Base-by-base conservation (phyloP, 148 eudicot species). In the Rhododendron ferrugineum region DNA sequence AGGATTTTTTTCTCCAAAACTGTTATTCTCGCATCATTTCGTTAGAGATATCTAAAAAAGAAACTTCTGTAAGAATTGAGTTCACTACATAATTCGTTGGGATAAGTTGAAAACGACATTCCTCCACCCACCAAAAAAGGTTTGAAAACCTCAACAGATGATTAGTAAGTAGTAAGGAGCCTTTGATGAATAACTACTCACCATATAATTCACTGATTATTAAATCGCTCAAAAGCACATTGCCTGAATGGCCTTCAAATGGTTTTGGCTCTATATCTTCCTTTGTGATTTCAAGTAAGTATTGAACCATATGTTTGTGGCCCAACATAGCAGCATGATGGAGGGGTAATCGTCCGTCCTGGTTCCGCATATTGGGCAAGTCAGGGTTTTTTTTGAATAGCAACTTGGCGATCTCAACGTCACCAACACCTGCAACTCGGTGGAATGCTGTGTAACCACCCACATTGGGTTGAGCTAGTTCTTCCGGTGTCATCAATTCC, bases 321-420 rank as follows among this genome's bases (percentile, higher is more conserved):
- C 83, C 83, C 83, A 77, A 34, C 5, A 37, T 0, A 40, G 85
- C 87, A 85, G 89, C 89, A 64, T 34, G 60, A 32, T 85, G 87
- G 70, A 85, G 77, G 2, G 89, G 87, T 34, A 88, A 70, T 0
- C 16, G 14, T 13, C 37, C 73, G 0, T 0, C 16, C 5, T 15
- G 5, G 66, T 75, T 79, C 20, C 32, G 64, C 2, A 32, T 47
- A 66, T 78, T 64, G 4, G 84, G 74, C 83, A 88, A 32, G 66
- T 80, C 7, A 30, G 26, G 42, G 66, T 80, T 80, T 23, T 80
- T 80, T 26, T 50, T 4, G 50, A 85, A 49, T 40, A 85, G 74
- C 54, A 85, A 68, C 60, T 80, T 85, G 28, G 84, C 84, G 22
- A 78, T 78, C 13, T 80, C 60, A 50, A 68, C 44, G 11, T 85